These are phyloP conservation scores for Thyridium curvatum DNA, from an alignment of 2,329 filamentous ascomycete species.

Conservation along the genomic window DNA sequence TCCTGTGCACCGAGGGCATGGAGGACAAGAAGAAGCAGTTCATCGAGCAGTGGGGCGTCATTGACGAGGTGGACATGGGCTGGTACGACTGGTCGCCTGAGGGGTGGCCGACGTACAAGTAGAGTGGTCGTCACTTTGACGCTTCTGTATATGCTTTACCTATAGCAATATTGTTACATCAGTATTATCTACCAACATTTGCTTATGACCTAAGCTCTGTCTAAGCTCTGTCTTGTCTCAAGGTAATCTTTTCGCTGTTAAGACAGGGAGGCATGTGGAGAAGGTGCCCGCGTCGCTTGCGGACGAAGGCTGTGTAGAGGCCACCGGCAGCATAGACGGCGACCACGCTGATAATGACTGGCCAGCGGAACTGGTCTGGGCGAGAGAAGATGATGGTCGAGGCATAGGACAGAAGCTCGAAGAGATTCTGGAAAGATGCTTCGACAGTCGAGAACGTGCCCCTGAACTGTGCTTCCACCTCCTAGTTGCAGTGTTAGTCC, in stretches of 20 bases:
- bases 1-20: constrained; percentile 10
- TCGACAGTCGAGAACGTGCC: constrained; percentile 65
- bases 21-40: constrained; percentile 12
- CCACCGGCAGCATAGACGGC: constrained; percentile 42
- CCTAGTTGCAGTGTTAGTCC: constrained; percentile 25
- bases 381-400: constrained; percentile 58
- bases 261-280: constrained; percentile 36
- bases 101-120: background rate
- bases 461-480: constrained; percentile 48
- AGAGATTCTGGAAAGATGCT: constrained; percentile 60
- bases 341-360: constrained; percentile 49
- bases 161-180: background rate
- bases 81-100: constrained; percentile 14
- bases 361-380: constrained; percentile 60
- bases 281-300: constrained; percentile 52
- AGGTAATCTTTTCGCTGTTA: too few species aligned
- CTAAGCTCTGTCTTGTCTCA: too few species aligned
- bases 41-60: constrained; percentile 10
- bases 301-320: constrained; percentile 51
- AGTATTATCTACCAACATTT: too few species aligned
- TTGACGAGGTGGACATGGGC: constrained; percentile 15
- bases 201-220: too few species aligned
- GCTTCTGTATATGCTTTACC: background rate
- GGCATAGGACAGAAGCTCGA: constrained; percentile 62
- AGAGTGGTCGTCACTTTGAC: background rate